phyloP scores from a whole-genome alignment of 768 basidiomycete species.

The Myochromella boudieri region DNA sequence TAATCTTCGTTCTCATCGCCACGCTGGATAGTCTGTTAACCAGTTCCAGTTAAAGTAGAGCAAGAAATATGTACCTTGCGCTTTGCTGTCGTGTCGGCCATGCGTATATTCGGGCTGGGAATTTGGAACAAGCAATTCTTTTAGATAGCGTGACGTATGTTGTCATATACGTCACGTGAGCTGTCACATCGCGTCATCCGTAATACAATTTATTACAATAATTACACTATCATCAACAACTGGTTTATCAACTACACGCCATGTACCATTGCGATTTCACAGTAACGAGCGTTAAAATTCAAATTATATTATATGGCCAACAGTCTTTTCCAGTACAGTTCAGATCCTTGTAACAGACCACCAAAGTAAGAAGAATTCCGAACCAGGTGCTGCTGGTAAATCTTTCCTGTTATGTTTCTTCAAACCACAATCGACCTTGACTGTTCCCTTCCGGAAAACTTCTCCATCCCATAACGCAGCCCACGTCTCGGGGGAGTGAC shows the following conservation, averaged over 20 bases:
- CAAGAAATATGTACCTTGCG: constrained; percentile 1
- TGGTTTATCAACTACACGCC: no score
- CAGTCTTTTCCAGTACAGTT: no score
- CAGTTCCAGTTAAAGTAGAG: neutral
- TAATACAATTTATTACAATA: no score
- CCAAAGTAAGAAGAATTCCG: constrained; percentile 4
- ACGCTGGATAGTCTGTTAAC: neutral
- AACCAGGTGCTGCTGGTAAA: neutral
- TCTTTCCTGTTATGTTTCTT: constrained; percentile 1
- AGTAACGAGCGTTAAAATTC: no score
- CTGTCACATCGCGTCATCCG: neutral
- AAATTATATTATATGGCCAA: no score
- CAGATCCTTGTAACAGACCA: constrained; percentile 16
- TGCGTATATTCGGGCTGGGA: neutral
- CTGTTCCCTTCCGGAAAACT: constrained; percentile 26
- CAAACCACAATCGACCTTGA: constrained; percentile 11
- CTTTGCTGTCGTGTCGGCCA: constrained; percentile 2
- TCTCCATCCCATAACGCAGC: constrained; percentile 27
- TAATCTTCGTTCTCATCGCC: constrained; percentile 3
- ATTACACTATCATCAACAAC: no score
- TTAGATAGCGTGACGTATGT: neutral
- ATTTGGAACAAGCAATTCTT: no score
- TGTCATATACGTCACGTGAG: constrained; percentile 1
- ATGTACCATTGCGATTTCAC: no score
- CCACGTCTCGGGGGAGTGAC: constrained; percentile 33